These are phyloP conservation scores for Chytriomyces confervae DNA, from an alignment of 192 early-diverging fungal species.

Conservation along the genomic window DNA sequence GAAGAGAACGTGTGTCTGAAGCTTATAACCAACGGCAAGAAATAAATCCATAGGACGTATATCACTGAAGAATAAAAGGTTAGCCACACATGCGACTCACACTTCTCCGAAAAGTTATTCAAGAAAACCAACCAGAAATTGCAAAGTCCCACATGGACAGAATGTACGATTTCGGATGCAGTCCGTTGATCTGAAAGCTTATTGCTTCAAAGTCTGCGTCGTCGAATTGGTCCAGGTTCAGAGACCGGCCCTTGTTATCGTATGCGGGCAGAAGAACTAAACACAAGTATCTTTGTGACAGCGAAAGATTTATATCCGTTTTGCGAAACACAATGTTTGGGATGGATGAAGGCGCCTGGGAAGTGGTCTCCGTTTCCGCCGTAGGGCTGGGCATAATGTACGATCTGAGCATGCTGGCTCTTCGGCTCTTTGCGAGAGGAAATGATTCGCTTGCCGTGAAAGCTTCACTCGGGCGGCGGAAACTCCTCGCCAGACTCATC, in stretches of 20 bases:
- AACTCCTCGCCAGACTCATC: too few species aligned
- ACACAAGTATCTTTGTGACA: not conserved
- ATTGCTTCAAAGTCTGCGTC: slow-evolving; percentile 3
- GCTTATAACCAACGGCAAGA: slow-evolving; percentile 3
- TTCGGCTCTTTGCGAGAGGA: too few species aligned
- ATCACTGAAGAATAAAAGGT: not conserved
- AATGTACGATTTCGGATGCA: slow-evolving; percentile 13
- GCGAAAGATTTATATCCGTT: too few species aligned
- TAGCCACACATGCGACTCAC: too few species aligned
- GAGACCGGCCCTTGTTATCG: slow-evolving; percentile 10
- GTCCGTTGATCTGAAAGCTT: not conserved
- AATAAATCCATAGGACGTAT: not conserved
- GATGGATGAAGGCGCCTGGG: too few species aligned
- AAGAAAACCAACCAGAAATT: not conserved
- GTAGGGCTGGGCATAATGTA: too few species aligned
- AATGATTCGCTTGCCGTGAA: too few species aligned
- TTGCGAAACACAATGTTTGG: too few species aligned
- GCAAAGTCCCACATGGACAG: not conserved
- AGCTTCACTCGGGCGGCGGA: too few species aligned
- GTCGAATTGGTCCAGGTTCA: not conserved
- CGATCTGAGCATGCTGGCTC: too few species aligned
- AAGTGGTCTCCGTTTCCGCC: too few species aligned
- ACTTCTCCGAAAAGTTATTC: too few species aligned
- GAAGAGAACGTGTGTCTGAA: not conserved
- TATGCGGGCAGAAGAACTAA: slow-evolving; percentile 4